These are phyloP conservation scores for Penicillium fimorum DNA, from an alignment of 495 filamentous ascomycete species.

Conservation along the genomic window DNA sequence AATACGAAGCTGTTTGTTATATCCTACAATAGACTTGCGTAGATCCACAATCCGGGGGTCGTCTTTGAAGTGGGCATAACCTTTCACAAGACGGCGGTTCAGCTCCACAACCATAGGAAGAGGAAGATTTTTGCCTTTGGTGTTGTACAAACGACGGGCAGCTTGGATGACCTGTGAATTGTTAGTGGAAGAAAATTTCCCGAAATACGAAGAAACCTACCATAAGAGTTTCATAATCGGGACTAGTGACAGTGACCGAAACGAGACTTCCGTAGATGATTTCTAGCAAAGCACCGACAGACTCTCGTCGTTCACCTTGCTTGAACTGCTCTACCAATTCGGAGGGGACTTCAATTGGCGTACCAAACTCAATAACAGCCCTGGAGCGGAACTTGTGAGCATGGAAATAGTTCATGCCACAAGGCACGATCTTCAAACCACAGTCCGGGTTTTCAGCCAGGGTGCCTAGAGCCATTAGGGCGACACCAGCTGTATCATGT, in stretches of 20 bases:
- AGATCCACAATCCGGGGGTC: slow-evolving; percentile 81
- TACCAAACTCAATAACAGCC: slow-evolving; percentile 94
- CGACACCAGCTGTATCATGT: slow-evolving; percentile 72
- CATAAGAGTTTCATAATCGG: slow-evolving; percentile 98
- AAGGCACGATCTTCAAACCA: slow-evolving; percentile 97
- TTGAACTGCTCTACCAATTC: slow-evolving; percentile 86
- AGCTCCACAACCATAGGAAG: slow-evolving; percentile 94
- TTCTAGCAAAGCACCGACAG: slow-evolving; percentile 77
- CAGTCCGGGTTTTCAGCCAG: slow-evolving; percentile 85
- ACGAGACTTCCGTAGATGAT: slow-evolving; percentile 81
- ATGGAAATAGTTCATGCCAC: slow-evolving; percentile 99
- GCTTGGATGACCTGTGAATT: slow-evolving; percentile 75
- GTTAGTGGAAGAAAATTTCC: slow-evolving; percentile 30
- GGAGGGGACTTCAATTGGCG: slow-evolving; percentile 74
- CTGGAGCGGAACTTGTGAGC: slow-evolving; percentile 97
- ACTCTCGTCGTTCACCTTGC: slow-evolving; percentile 75
- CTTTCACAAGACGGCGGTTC: slow-evolving; percentile 87
- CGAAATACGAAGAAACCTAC: slow-evolving; percentile 40
- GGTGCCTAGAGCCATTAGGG: slow-evolving; percentile 95
- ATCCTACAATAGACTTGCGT: slow-evolving; percentile 73
- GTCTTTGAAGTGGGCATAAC: slow-evolving; percentile 89
- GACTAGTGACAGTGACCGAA: slow-evolving; percentile 87
- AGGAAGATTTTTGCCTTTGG: slow-evolving; percentile 88
- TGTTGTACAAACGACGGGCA: slow-evolving; percentile 89
- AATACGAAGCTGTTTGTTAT: slow-evolving; percentile 85